phyloP scores from a whole-genome alignment of 805 yeast species.

The Dipodascus geniculatus region DNA sequence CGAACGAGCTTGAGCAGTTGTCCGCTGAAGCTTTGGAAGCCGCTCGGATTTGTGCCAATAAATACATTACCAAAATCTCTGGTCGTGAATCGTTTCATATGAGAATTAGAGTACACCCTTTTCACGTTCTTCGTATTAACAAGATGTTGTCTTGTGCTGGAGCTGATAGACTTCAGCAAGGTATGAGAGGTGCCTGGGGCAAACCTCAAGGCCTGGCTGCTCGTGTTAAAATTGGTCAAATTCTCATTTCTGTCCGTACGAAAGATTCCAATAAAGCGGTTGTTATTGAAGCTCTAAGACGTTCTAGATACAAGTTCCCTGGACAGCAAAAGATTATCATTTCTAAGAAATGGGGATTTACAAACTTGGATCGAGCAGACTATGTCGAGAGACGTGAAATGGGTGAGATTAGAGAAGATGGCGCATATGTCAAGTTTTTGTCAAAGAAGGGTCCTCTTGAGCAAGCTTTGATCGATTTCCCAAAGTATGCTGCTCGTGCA shows the following conservation, averaged over 20 bases:
- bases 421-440: slow-evolving; percentile 99
- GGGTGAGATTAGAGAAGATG: slow-evolving; percentile 98
- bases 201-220: slow-evolving; percentile 99
- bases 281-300: slow-evolving; percentile 97
- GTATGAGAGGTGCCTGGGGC: slow-evolving; percentile 99
- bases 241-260: slow-evolving; percentile 95
- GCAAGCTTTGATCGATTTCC: slow-evolving; percentile 86
- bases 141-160: slow-evolving; percentile 99
- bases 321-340: slow-evolving; percentile 99
- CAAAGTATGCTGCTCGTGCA: slow-evolving; percentile 39
- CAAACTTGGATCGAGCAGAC: slow-evolving; percentile 95
- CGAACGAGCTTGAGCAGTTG: slow-evolving; percentile 98
- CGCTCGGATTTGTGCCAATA: slow-evolving; percentile 99
- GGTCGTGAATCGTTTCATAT: slow-evolving; percentile 99
- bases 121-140: slow-evolving; percentile 99
- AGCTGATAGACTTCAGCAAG: slow-evolving; percentile 99
- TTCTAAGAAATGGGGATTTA: slow-evolving; percentile 99
- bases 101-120: slow-evolving; percentile 99
- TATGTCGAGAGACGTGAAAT: slow-evolving; percentile 88
- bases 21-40: slow-evolving; percentile 99
- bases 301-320: slow-evolving; percentile 99
- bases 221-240: slow-evolving; percentile 97
- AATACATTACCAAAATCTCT: slow-evolving; percentile 92
- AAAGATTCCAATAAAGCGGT: slow-evolving; percentile 96
- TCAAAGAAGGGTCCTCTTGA: slow-evolving; percentile 92